Evolutionary conservation across 345 rosid genomes (phyloP).

Genomic region (Bruguiera parviflora): DNA sequence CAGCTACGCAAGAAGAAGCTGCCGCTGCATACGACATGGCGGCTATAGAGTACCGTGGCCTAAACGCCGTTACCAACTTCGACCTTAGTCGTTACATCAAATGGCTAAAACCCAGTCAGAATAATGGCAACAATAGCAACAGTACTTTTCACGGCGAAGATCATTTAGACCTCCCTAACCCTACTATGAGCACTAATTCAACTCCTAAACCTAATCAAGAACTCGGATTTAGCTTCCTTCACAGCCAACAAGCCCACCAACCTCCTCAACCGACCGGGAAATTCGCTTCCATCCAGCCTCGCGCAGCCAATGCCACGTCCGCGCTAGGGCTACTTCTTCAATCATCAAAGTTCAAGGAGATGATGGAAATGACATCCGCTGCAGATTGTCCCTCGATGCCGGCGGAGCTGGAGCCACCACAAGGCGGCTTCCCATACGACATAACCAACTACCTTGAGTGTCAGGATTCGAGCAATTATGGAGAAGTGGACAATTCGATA

Average conservation of each 20-base stretch:
- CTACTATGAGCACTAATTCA: background rate
- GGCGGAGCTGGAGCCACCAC: conserved; percentile 26
- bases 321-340: conserved; percentile 45
- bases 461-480: conserved; percentile 26
- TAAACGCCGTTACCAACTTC: conserved; percentile 88
- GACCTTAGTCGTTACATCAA: conserved; percentile 81
- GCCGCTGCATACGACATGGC: conserved; percentile 90
- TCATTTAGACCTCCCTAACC: conserved; percentile 9
- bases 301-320: conserved; percentile 29
- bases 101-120: conserved; percentile 53
- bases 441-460: conserved; percentile 40
- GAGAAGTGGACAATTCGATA: conserved; percentile 31
- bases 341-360: conserved; percentile 55
- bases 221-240: conserved; percentile 24
- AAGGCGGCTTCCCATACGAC: conserved; percentile 45
- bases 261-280: background rate
- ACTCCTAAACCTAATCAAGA: conserved; percentile 19
- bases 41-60: conserved; percentile 88
- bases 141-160: background rate
- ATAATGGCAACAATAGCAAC: conserved; percentile 4
- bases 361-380: conserved; percentile 44
- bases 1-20: conserved; percentile 97
- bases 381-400: conserved; percentile 27
- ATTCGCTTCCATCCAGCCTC: background rate
- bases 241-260: conserved; percentile 14